A percentile compares a stretch with the other conserved stretches of the same genome.
These are phyloP conservation scores for Ustilago bromivora DNA, from an alignment of 1,284 basidiomycete genomes.

Conservation along the genomic window DNA sequence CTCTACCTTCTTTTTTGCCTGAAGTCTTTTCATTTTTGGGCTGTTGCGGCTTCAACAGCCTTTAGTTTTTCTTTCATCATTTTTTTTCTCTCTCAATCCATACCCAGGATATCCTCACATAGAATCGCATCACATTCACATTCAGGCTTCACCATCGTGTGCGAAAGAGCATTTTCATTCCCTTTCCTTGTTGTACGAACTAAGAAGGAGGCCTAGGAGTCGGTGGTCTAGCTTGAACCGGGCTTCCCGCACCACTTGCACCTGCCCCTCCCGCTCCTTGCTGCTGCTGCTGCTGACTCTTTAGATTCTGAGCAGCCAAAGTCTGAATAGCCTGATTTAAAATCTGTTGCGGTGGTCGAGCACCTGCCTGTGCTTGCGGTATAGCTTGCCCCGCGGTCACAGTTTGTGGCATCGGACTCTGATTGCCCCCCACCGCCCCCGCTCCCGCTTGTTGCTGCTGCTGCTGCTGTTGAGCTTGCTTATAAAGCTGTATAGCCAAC, in stretches of 20 bases:
- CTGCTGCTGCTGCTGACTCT: constrained; percentile 20
- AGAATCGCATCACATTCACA: background rate
- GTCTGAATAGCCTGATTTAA: constrained; percentile 50
- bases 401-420: background rate
- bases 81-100: constrained; percentile 2
- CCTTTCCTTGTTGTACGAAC: background rate
- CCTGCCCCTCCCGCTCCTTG: background rate
- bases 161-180: background rate
- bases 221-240: constrained; percentile 11
- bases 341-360: constrained; percentile 35
- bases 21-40: background rate
- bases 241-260: background rate
- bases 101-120: background rate
- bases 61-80: constrained; percentile 7
- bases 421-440: background rate
- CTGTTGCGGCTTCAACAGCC: constrained; percentile 45
- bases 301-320: constrained; percentile 39
- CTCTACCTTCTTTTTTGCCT: constrained; percentile 17
- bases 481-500: constrained; percentile 60
- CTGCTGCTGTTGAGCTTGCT: constrained; percentile 57
- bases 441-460: constrained; percentile 12
- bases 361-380: background rate
- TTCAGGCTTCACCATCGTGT: background rate
- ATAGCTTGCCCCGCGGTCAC: background rate
- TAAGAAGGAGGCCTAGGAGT: constrained; percentile 10